Evolutionary conservation across 305 asterid genomes (phyloP).

Genomic region (Salvia sclarea): DNA sequence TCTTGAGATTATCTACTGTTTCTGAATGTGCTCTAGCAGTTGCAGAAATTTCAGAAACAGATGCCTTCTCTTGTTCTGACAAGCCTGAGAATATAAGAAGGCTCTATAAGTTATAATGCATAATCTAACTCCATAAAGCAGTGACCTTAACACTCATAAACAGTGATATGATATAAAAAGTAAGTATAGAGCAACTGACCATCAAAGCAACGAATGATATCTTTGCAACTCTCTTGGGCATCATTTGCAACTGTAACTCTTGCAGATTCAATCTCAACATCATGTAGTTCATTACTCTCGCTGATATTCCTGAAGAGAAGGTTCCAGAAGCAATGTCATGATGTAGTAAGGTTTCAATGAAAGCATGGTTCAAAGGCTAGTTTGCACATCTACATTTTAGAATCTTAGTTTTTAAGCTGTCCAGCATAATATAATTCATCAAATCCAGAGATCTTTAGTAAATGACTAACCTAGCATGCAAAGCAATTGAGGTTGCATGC

Average conservation of each 20-base stretch:
- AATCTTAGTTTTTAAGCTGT: background rate
- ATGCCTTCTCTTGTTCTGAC: slow-evolving; percentile 58
- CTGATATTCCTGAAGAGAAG: slow-evolving; percentile 45
- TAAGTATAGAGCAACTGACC: slow-evolving; percentile 38
- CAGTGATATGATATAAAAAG: background rate
- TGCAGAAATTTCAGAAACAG: slow-evolving; percentile 50
- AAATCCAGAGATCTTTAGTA: background rate
- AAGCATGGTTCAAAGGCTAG: background rate
- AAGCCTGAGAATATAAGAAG: slow-evolving; percentile 41
- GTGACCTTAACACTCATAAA: background rate
- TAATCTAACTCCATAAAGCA: background rate
- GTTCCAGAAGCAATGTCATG: slow-evolving; percentile 9
- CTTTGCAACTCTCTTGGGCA: slow-evolving; percentile 41
- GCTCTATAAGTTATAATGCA: background rate
- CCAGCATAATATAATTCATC: background rate
- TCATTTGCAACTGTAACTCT: slow-evolving; percentile 59
- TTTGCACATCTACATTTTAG: background rate
- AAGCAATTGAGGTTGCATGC: slow-evolving; percentile 46
- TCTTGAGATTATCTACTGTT: slow-evolving; percentile 50
- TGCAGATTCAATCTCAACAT: slow-evolving; percentile 55
- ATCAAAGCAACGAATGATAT: slow-evolving; percentile 43
- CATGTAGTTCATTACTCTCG: slow-evolving; percentile 57
- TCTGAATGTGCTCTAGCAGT: slow-evolving; percentile 55
- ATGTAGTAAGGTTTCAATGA: background rate
- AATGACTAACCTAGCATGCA: slow-evolving; percentile 58